These are phyloP conservation scores for Fennellomyces sp. DNA, from an alignment of 371 early-diverging fungal species.

Conservation along the genomic window DNA sequence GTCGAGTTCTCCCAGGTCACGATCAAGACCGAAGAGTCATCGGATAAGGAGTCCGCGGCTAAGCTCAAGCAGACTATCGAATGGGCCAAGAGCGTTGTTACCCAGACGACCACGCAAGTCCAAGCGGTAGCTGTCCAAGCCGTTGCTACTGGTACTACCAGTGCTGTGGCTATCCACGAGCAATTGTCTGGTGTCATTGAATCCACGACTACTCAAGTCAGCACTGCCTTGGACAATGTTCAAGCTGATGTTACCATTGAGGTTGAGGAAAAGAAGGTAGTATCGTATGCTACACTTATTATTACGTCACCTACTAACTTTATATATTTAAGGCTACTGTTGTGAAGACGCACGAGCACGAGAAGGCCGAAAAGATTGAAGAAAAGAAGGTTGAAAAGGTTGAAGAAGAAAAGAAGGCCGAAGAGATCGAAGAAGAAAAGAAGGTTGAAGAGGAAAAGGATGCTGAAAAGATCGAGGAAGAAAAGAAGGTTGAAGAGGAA, in stretches of 20 bases:
- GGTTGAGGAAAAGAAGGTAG: not conserved
- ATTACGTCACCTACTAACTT: not conserved
- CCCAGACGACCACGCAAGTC: constrained; percentile 5
- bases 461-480: not conserved
- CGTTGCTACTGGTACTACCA: not conserved
- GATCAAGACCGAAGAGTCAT: not conserved
- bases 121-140: constrained; percentile 15
- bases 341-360: not conserved
- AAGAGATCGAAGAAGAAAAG: not conserved
- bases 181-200: constrained; percentile 28
- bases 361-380: constrained; percentile 6
- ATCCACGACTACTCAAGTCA: constrained; percentile 24
- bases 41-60: not conserved
- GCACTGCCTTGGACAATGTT: constrained; percentile 17
- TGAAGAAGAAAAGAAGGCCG: not conserved
- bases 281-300: not conserved
- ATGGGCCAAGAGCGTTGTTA: constrained; percentile 7
- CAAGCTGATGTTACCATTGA: not conserved
- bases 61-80: constrained; percentile 5
- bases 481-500: no score
- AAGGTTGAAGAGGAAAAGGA: not conserved
- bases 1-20: not conserved
- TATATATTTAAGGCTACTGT: constrained; percentile 10
- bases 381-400: no score
- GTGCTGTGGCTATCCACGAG: not conserved